A percentile compares a stretch with the other conserved stretches of the same genome.
Conservation (phyloP, 768 basidiomycete genomes). For the Podaxis pistillaris region DNA sequence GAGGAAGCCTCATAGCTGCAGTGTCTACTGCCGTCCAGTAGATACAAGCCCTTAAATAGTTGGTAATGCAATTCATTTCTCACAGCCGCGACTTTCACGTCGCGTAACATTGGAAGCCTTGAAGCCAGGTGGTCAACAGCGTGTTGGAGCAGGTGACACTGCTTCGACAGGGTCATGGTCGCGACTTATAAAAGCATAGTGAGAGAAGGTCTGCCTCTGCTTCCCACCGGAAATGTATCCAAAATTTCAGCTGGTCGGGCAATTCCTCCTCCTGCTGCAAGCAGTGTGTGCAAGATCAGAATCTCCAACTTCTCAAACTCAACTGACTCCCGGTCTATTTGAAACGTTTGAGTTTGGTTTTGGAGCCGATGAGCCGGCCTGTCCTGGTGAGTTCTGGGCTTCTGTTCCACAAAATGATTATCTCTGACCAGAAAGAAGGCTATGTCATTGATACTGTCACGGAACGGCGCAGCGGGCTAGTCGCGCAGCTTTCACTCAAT, state of each 20-base stretch:
- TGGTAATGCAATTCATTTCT: not conserved
- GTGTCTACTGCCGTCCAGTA: not conserved
- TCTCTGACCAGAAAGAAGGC: slow-evolving; percentile 32
- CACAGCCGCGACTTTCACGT: not conserved
- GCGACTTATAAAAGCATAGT: not conserved
- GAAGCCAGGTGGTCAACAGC: not conserved
- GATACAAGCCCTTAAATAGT: not conserved
- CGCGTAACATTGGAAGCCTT: slow-evolving; percentile 1
- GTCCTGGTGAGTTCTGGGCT: slow-evolving; percentile 19
- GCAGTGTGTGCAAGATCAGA: not conserved
- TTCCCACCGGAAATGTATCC: not conserved
- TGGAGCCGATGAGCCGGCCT: not conserved
- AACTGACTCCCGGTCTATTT: slow-evolving; percentile 3
- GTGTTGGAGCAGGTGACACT: slow-evolving; percentile 5
- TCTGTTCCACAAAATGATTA: slow-evolving; percentile 9
- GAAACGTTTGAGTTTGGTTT: not conserved
- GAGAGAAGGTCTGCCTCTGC: not conserved
- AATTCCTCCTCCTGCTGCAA: not conserved
- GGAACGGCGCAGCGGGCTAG: slow-evolving; percentile 47
- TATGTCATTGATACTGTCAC: slow-evolving; percentile 48
- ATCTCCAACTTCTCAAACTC: not conserved
- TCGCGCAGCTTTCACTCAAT: slow-evolving; percentile 51
- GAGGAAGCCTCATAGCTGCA: no score
- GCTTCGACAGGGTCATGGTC: slow-evolving; percentile 1
- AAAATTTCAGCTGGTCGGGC: not conserved